Conservation (phyloP, 257 asterid genomes). For the Verbascum thapsus region DNA sequence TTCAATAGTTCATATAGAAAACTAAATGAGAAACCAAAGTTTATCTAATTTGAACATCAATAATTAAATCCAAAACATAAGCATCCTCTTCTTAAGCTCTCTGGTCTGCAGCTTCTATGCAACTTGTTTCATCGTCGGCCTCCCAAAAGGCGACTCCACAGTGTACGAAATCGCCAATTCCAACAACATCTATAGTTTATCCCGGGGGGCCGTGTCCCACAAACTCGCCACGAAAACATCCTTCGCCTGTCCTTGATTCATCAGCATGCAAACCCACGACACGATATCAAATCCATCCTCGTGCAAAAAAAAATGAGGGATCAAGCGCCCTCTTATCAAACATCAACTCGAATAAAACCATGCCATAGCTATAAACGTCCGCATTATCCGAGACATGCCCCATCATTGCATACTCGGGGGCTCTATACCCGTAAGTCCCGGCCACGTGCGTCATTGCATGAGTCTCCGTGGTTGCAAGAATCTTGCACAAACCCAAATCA, state of each 20-base stretch:
- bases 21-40: neutral
- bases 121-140: constrained; percentile 43
- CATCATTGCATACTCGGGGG: constrained; percentile 49
- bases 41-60: neutral
- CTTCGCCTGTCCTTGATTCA: constrained; percentile 7
- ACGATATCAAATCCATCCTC: constrained; percentile 50
- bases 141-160: constrained; percentile 16
- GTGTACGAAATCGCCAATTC: constrained; percentile 42
- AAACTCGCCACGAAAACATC: constrained; percentile 30
- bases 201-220: constrained; percentile 39
- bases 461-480: constrained; percentile 26
- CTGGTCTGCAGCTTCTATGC: constrained; percentile 21
- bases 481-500: constrained; percentile 43
- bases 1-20: no score
- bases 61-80: neutral
- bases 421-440: constrained; percentile 48
- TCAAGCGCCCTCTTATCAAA: constrained; percentile 44
- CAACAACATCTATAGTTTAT: constrained; percentile 35
- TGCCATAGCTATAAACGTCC: constrained; percentile 48
- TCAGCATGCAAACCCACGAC: constrained; percentile 42
- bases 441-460: constrained; percentile 43
- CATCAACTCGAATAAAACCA: constrained; percentile 45
- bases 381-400: constrained; percentile 39
- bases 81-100: neutral
- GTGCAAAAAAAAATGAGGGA: constrained; percentile 41